Conservation (phyloP, 108 stramenopile species). For the Cylindrotheca closterium region DNA sequence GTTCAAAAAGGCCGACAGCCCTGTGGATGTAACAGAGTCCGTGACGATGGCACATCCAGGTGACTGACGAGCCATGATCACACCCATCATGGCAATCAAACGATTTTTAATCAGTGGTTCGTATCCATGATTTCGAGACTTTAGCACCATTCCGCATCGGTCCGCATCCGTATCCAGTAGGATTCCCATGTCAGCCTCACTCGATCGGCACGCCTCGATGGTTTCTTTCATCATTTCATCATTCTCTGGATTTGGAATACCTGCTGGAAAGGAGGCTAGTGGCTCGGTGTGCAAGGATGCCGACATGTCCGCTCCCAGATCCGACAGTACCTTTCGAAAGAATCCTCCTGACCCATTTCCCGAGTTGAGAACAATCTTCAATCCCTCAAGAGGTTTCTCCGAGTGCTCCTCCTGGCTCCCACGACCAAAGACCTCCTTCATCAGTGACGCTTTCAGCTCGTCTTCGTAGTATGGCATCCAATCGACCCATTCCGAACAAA, state of each 20-base stretch:
- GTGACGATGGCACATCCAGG: slow-evolving; percentile 80
- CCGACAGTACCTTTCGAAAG: slow-evolving; percentile 56
- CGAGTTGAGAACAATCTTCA: slow-evolving; percentile 75
- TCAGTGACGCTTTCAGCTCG: slow-evolving; percentile 46
- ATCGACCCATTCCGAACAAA: slow-evolving; percentile 65
- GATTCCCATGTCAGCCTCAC: slow-evolving; percentile 76
- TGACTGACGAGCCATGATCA: slow-evolving; percentile 50
- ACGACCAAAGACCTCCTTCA: slow-evolving; percentile 31
- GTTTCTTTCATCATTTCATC: slow-evolving; percentile 67
- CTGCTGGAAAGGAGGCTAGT: slow-evolving; percentile 62
- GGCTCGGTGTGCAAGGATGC: slow-evolving; percentile 51
- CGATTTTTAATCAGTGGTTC: slow-evolving; percentile 81
- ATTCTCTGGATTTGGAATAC: slow-evolving; percentile 86
- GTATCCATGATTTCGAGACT: slow-evolving; percentile 46
- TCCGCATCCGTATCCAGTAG: slow-evolving; percentile 90
- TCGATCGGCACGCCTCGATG: slow-evolving; percentile 44
- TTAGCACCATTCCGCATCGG: slow-evolving; percentile 72
- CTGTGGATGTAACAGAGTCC: slow-evolving; percentile 76
- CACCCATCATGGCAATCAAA: slow-evolving; percentile 75
- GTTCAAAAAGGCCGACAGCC: slow-evolving; percentile 60
- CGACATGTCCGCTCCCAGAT: slow-evolving; percentile 72
- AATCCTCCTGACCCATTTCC: slow-evolving; percentile 82
- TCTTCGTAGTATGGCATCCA: slow-evolving; percentile 66
- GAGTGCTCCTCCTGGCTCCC: background rate
- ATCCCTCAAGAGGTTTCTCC: slow-evolving; percentile 43